Evolutionary conservation across 345 rosid species (phyloP).

Genomic region (Gossypium herbaceum): DNA sequence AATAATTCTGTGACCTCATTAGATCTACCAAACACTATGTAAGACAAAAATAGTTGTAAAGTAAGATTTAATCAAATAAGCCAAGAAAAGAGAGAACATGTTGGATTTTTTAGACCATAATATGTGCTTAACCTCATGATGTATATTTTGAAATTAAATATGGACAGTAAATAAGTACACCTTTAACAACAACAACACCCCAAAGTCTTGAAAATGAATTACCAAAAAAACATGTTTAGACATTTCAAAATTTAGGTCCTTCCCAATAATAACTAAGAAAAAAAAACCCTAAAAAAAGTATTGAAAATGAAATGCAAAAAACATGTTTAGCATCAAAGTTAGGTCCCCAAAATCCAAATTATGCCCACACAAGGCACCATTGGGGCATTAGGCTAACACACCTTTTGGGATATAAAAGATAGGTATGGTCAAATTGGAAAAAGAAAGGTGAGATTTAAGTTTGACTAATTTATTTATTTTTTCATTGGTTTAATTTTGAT

Average conservation of each 20-base stretch:
- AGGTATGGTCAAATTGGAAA: conserved; percentile 9
- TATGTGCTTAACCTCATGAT: conserved; percentile 1
- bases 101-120: not conserved
- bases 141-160: not conserved
- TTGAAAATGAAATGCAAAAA: conserved; percentile 11
- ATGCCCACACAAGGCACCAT: not conserved
- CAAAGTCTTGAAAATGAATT: conserved; percentile 14
- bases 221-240: conserved; percentile 9
- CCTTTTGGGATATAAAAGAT: not conserved
- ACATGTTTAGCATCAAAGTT: conserved; percentile 19
- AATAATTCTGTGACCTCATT: too few species aligned
- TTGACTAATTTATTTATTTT: not conserved
- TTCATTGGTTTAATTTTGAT: not conserved
- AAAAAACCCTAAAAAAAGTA: not conserved
- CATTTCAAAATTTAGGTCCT: conserved; percentile 1
- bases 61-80: not conserved
- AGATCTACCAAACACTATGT: too few species aligned
- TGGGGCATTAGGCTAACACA: not conserved
- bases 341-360: conserved; percentile 12
- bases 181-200: not conserved
- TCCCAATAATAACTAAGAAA: conserved; percentile 1
- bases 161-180: not conserved
- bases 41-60: not conserved
- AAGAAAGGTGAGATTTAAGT: not conserved
- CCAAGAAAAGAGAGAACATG: not conserved